Evolutionary conservation across 2,329 filamentous ascomycete species (phyloP).

Genomic region (Lachnellula suecica): DNA sequence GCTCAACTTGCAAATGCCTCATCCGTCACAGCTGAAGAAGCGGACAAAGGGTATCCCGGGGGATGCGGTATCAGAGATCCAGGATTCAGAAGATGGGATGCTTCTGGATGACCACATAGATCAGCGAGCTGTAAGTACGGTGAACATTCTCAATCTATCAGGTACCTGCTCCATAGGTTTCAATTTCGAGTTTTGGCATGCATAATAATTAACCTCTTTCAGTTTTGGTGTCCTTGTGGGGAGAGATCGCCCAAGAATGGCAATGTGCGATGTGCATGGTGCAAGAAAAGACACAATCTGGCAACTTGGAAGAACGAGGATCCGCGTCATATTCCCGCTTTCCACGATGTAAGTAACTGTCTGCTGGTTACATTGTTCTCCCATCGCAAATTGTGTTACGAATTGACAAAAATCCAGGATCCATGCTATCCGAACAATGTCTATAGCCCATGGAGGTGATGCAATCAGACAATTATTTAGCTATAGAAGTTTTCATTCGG

Average conservation of each 20-base stretch:
- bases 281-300: conserved; percentile 15
- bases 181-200: too few species aligned
- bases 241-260: conserved; percentile 7
- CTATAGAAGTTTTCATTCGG: too few species aligned
- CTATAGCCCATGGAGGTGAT: neutral
- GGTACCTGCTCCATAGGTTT: neutral
- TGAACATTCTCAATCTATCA: neutral
- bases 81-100: conserved; percentile 3
- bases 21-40: too few species aligned
- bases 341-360: conserved; percentile 13
- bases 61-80: too few species aligned
- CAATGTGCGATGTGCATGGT: conserved; percentile 17
- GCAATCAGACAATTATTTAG: too few species aligned
- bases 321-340: conserved; percentile 8
- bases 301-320: conserved; percentile 7
- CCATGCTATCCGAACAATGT: conserved; percentile 13
- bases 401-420: conserved; percentile 11
- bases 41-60: conserved; percentile 1
- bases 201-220: conserved; percentile 4
- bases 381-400: neutral
- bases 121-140: conserved; percentile 4
- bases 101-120: conserved; percentile 2
- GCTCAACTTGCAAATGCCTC: too few species aligned
- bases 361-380: neutral
- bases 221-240: conserved; percentile 20